These are phyloP conservation scores for Ustilaginoidea virens DNA, from an alignment of 2,329 filamentous ascomycete genomes.

Conservation along the genomic window DNA sequence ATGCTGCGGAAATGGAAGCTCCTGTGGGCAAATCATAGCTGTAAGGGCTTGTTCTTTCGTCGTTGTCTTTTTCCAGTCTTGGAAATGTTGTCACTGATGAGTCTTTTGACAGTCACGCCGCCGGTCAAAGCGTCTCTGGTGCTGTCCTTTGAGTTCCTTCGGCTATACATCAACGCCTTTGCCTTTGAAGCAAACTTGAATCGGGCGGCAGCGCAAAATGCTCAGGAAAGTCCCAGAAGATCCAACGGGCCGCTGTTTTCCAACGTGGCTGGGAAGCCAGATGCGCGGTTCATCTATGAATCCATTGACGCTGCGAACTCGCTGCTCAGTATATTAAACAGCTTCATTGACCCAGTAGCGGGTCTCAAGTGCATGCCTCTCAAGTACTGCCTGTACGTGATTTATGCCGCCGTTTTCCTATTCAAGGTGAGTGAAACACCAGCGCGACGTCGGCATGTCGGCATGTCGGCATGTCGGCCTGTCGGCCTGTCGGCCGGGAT, in stretches of 20 bases:
- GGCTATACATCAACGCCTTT: conserved; percentile 61
- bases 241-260: conserved; percentile 27
- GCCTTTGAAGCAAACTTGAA: conserved; percentile 57
- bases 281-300: conserved; percentile 52
- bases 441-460: no score
- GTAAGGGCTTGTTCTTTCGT: conserved; percentile 19
- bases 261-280: conserved; percentile 42
- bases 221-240: conserved; percentile 19
- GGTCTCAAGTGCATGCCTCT: conserved; percentile 49
- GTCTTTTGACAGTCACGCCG: conserved; percentile 31
- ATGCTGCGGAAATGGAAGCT: conserved; percentile 58
- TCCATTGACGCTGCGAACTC: conserved; percentile 49
- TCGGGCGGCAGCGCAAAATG: conserved; percentile 21
- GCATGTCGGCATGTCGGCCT: no score
- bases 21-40: conserved; percentile 50
- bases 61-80: neutral
- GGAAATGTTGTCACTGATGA: neutral
- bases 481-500: no score
- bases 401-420: conserved; percentile 49
- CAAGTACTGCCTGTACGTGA: conserved; percentile 45
- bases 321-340: conserved; percentile 42
- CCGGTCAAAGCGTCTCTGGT: conserved; percentile 52
- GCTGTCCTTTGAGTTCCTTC: conserved; percentile 57
- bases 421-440: conserved; percentile 39
- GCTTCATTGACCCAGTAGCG: conserved; percentile 40